A percentile compares a stretch with the other conserved stretches of the same genome.
Conservation (phyloP, 176 grass and related monocot species). For the Bonia amplexicaulis region DNA sequence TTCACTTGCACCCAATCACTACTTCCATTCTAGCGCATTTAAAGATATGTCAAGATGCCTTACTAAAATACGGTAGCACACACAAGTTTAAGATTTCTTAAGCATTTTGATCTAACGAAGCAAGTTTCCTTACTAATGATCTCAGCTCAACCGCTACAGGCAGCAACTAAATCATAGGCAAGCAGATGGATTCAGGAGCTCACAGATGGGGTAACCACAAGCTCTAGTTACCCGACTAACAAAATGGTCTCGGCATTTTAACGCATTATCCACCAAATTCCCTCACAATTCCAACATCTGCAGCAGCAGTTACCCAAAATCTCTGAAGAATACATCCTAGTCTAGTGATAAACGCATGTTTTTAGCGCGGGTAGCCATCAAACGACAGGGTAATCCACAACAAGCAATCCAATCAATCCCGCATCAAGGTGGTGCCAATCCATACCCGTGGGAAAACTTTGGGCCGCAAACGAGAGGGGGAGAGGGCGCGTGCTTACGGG, state of each 20-base stretch:
- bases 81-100: background rate
- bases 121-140: background rate
- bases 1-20: background rate
- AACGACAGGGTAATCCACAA: background rate
- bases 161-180: background rate
- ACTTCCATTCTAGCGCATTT: background rate
- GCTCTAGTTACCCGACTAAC: background rate
- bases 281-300: background rate
- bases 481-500: constrained; percentile 47
- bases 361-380: background rate
- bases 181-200: background rate
- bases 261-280: constrained; percentile 2
- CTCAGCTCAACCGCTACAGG: background rate
- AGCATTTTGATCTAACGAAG: background rate
- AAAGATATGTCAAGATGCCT: background rate
- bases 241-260: background rate
- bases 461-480: background rate
- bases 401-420: background rate
- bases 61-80: background rate
- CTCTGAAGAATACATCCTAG: background rate
- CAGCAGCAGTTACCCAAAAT: constrained; percentile 9
- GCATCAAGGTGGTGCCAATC: background rate
- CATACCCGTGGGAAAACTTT: background rate
- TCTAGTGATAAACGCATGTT: background rate
- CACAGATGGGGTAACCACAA: background rate